Base-by-base conservation (phyloP, 306 rosid genomes). In the Trifolium dubium region DNA sequence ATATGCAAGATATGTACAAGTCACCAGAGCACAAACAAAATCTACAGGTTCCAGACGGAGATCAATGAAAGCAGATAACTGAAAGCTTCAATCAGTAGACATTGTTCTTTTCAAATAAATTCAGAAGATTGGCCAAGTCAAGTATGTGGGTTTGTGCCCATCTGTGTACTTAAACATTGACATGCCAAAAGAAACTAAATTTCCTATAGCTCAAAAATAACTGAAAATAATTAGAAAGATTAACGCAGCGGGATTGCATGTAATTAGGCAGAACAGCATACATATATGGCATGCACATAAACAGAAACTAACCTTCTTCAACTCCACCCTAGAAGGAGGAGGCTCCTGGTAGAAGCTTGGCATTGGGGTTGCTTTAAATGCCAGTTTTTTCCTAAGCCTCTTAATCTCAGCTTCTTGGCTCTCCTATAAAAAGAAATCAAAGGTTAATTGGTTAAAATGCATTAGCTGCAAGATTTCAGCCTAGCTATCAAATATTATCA, bases 271-370 rank as follows among this genome's bases (percentile, higher is more conserved):
- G 66, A 60, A 30, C 59, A 13, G 55, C 10, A 43, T 15, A 32
- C 9, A 6, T 31, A 37, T 12, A 43, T 12, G n/a, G n/a, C n/a
- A n/a, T n/a, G 41, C 3, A 5, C 51, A 18, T 58, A 69, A 28
- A 55, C 19, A 63, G 51, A 69, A 68, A 58, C 66, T 67, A 15
- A 85, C 95, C 88, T 89, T 89, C 81, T 89, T 89, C 76, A 89
- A 74, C 74, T 89, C 95, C 71, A 68, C 82, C 79, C 85, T 87
- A 13, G 95, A 86, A 72, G 95, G 92, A 44, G 92, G 82, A 56
- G 95, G 95, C 78, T 85, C 95, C 81, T 87, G 95, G 71, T 89
- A 89, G 77, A 89, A 89, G 85, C 82, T 89, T 62, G 95, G 95
- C 92, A 89, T 87, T 50, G 92, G 95, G 50, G 92, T 87, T 75